Evolutionary conservation across 2,329 filamentous ascomycete genomes (phyloP).

Genomic region (Furcasterigmium furcatum): DNA sequence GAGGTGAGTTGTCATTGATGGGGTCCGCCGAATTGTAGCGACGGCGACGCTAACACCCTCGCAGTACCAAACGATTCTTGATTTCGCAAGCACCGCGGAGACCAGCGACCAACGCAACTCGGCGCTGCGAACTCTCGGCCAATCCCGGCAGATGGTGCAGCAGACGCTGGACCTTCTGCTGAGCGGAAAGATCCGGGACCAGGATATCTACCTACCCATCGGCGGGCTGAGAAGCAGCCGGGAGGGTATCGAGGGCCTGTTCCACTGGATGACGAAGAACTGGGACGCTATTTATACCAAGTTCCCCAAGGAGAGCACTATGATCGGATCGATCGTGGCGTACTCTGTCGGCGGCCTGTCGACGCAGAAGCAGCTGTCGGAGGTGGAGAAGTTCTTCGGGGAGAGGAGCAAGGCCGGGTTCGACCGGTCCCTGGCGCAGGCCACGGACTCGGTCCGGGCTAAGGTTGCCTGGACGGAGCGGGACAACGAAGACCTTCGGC

Average conservation of each 20-base stretch:
- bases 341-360: conserved; percentile 83
- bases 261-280: conserved; percentile 79
- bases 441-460: conserved; percentile 76
- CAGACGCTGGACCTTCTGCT: conserved; percentile 73
- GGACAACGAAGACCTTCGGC: conserved; percentile 68
- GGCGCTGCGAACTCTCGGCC: conserved; percentile 78
- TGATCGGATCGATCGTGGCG: conserved; percentile 80
- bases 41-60: conserved; percentile 8
- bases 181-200: conserved; percentile 82
- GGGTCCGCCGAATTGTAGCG: too few relatives aligned
- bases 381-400: conserved; percentile 78
- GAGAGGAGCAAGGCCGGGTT: conserved; percentile 81
- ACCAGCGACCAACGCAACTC: conserved; percentile 80
- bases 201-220: conserved; percentile 90
- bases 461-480: conserved; percentile 80
- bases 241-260: conserved; percentile 77
- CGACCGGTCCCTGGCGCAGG: conserved; percentile 86
- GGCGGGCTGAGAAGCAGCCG: conserved; percentile 73
- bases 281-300: conserved; percentile 83
- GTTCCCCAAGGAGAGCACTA: conserved; percentile 80
- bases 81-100: conserved; percentile 40
- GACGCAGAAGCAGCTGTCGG: conserved; percentile 68
- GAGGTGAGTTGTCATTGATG: conserved; percentile 68
- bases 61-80: conserved; percentile 71
- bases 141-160: conserved; percentile 77